A percentile compares a stretch with the other conserved stretches of the same genome.
phyloP scores from a whole-genome alignment of 192 early-diverging fungal species.

The Entomortierella beljakovae region DNA sequence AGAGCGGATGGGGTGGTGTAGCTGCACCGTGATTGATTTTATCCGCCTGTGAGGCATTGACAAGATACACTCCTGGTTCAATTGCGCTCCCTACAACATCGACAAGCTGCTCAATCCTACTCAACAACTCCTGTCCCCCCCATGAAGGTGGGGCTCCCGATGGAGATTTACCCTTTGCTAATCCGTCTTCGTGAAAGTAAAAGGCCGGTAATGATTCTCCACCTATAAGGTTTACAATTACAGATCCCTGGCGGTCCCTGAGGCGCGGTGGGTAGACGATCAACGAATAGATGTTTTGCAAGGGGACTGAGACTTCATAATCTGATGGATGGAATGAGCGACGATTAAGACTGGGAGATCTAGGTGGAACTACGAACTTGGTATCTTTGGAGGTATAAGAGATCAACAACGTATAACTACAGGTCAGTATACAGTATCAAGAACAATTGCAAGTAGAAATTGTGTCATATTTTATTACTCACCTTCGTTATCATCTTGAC shows the following conservation, averaged over 20 bases:
- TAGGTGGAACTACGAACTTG: slow-evolving; percentile 47
- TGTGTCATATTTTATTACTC: neutral
- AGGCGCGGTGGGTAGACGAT: slow-evolving; percentile 74
- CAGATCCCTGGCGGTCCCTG: slow-evolving; percentile 75
- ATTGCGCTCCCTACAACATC: slow-evolving; percentile 56
- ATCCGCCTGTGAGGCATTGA: slow-evolving; percentile 56
- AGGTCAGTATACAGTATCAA: no score
- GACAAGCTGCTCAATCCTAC: slow-evolving; percentile 57
- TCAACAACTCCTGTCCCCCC: slow-evolving; percentile 79
- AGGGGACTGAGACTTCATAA: slow-evolving; percentile 73
- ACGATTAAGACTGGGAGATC: slow-evolving; percentile 17
- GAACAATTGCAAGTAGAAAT: no score
- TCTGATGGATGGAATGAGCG: slow-evolving; percentile 45
- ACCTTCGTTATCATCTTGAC: slow-evolving; percentile 57
- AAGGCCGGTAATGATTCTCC: slow-evolving; percentile 73
- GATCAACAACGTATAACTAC: no score
- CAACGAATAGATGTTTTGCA: slow-evolving; percentile 69
- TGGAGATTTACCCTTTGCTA: slow-evolving; percentile 63
- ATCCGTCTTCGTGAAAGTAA: slow-evolving; percentile 79
- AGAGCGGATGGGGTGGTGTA: slow-evolving; percentile 13
- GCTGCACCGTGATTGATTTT: slow-evolving; percentile 47
- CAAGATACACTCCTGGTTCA: slow-evolving; percentile 60
- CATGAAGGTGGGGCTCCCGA: slow-evolving; percentile 47
- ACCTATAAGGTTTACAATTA: slow-evolving; percentile 72
- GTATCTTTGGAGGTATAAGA: slow-evolving; percentile 10